These are phyloP conservation scores for Pythium utonaiense DNA, from an alignment of 352 stramenopile genomes.

Conservation along the genomic window DNA sequence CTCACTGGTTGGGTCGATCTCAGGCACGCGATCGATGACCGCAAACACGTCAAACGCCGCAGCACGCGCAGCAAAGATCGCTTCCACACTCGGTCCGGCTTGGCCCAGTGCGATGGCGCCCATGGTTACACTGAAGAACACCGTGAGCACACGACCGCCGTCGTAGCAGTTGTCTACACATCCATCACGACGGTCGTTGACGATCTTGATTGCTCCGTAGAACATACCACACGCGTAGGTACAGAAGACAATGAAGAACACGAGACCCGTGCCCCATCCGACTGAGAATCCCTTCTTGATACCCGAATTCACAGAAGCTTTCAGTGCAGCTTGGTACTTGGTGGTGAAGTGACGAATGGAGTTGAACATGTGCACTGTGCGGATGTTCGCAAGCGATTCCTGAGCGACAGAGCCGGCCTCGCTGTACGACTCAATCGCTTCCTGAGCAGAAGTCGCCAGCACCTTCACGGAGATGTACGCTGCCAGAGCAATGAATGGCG, in stretches of 20 bases:
- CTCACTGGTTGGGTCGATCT: slow-evolving; percentile 27
- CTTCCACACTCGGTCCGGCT: slow-evolving; percentile 30
- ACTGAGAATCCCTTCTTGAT: slow-evolving; percentile 31
- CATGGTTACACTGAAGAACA: slow-evolving; percentile 41
- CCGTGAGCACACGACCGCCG: slow-evolving; percentile 31
- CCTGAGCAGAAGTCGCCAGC: slow-evolving; percentile 15
- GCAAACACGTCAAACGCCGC: slow-evolving; percentile 37
- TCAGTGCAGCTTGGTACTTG: slow-evolving; percentile 35
- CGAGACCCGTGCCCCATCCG: slow-evolving; percentile 26
- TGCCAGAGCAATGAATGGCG: slow-evolving; percentile 29
- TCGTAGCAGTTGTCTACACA: slow-evolving; percentile 28
- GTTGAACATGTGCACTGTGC: slow-evolving; percentile 52
- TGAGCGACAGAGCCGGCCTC: slow-evolving; percentile 35
- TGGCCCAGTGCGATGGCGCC: slow-evolving; percentile 37
- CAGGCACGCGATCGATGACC: slow-evolving; percentile 32
- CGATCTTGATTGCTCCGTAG: slow-evolving; percentile 36
- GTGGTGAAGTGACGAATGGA: slow-evolving; percentile 21
- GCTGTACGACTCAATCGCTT: slow-evolving; percentile 26
- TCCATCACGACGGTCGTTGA: slow-evolving; percentile 20
- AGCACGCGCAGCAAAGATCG: slow-evolving; percentile 22
- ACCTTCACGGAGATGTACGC: slow-evolving; percentile 18
- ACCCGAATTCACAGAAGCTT: slow-evolving; percentile 17
- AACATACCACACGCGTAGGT: slow-evolving; percentile 48
- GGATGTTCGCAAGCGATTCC: slow-evolving; percentile 31
- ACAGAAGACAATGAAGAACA: slow-evolving; percentile 40